Evolutionary conservation across 345 rosid genomes (phyloP), one percentile per base, ranked within the genome.

Genomic region (Dipteronia dyeriana): DNA sequence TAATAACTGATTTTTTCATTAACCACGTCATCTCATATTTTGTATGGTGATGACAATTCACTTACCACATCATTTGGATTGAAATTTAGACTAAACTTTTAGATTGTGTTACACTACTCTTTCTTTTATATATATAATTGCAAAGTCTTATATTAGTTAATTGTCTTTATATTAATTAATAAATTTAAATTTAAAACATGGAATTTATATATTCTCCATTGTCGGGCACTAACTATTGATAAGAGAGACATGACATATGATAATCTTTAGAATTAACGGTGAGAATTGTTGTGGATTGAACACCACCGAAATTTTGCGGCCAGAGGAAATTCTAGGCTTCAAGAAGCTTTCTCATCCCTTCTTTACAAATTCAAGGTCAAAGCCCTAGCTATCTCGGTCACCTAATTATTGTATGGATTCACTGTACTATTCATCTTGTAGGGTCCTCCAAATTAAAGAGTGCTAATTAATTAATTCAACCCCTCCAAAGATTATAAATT

Each of bases 301-400:
- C 78, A 71, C 82, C 84, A 72, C 43, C 57, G 57, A 77, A 41
- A 39, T 70, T 70, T 70, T n/a, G 26, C 43, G 76, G 66, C 10
- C 62, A 1, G 22, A 38, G 23, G 7, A 60, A 22, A 39, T 31
- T 4, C 17, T 39, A 39, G 29, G 5, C 31, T 20, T 41, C n/a
- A 19, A 31, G 62, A 16, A 2, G 26, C 9, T 11, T 8, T 29
- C 1, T 26, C 19, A 19, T 34, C 23, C 62, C 8, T 16, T 41
- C 75, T 74, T 31, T 54, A 5, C 7, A 47, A 47, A 59, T 47
- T 16, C 23, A 17, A 54, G 56, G 75, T 79, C 78, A 61, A 79
- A 79, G 26, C 5, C n/a, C 11, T 4, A 34, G 38, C 5, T 34
- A 34, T 0, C 0, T 31, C 19, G 2, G 38, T 74, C 34, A 65